Conservation (phyloP, 768 basidiomycete species). For the Mycena polygramma region DNA sequence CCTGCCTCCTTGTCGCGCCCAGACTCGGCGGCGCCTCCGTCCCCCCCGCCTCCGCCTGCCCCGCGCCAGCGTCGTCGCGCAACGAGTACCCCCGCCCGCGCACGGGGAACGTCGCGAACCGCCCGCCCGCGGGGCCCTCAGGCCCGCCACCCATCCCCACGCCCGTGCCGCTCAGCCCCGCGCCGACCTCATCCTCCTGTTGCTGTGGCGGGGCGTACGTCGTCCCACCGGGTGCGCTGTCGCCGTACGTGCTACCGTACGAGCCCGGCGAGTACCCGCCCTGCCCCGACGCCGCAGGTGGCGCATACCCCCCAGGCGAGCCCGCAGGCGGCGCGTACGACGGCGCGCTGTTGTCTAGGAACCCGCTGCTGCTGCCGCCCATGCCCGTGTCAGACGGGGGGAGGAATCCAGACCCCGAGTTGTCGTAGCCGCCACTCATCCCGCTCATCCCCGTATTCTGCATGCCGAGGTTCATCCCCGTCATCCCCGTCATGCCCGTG, state of each 20-base stretch:
- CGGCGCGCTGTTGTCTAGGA: constrained; percentile 11
- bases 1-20: constrained; percentile 24
- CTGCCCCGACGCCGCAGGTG: background rate
- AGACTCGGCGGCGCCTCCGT: constrained; percentile 14
- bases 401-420: no score
- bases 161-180: constrained; percentile 42
- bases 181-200: constrained; percentile 36
- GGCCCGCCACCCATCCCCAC: constrained; percentile 41
- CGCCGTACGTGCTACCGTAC: background rate
- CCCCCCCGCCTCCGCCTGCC: background rate
- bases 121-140: constrained; percentile 51
- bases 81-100: constrained; percentile 27
- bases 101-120: constrained; percentile 79
- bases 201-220: background rate
- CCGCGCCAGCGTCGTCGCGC: constrained; percentile 3
- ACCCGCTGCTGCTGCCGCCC: constrained; percentile 1
- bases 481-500: no score
- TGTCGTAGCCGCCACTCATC: background rate
- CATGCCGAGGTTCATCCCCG: background rate
- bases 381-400: constrained; percentile 13
- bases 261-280: constrained; percentile 6
- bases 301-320: background rate
- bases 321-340: background rate
- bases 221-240: background rate
- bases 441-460: constrained; percentile 25